phyloP scores from a whole-genome alignment of 2,329 filamentous ascomycete species.

The Ophioceras dolichostomum region DNA sequence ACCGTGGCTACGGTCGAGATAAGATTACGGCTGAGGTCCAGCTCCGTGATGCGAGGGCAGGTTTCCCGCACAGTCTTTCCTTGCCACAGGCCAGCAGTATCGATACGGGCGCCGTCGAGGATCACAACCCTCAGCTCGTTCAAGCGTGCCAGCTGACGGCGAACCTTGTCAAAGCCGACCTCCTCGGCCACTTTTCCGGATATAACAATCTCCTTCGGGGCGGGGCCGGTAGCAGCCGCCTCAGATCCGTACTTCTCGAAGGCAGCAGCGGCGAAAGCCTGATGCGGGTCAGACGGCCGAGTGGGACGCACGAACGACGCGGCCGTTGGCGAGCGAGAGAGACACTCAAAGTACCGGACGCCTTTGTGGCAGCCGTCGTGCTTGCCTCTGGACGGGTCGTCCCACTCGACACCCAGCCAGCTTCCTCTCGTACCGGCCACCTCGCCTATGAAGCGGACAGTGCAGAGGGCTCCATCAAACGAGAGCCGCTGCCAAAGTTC shows the following conservation, averaged over 20 bases:
- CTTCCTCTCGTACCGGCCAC: conserved; percentile 64
- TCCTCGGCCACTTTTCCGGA: conserved; percentile 83
- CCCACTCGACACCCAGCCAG: conserved; percentile 97
- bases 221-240: conserved; percentile 10
- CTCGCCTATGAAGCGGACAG: conserved; percentile 68
- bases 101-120: conserved; percentile 63
- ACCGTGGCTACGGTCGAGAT: conserved; percentile 58
- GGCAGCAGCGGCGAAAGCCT: conserved; percentile 69
- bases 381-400: conserved; percentile 75
- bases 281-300: conserved; percentile 53
- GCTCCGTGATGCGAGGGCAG: conserved; percentile 59
- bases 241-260: conserved; percentile 72
- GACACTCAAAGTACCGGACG: conserved; percentile 67
- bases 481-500: conserved; percentile 66
- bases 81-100: conserved; percentile 17
- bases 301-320: conserved; percentile 81
- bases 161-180: conserved; percentile 89
- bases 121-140: conserved; percentile 70
- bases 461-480: conserved; percentile 67
- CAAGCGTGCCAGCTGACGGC: conserved; percentile 64
- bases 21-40: conserved; percentile 79
- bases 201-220: conserved; percentile 45
- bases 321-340: conserved; percentile 46
- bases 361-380: conserved; percentile 78
- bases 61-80: conserved; percentile 29